Base-by-base conservation (phyloP, 2,329 filamentous ascomycete species). In the Xylariaceae sp. region DNA sequence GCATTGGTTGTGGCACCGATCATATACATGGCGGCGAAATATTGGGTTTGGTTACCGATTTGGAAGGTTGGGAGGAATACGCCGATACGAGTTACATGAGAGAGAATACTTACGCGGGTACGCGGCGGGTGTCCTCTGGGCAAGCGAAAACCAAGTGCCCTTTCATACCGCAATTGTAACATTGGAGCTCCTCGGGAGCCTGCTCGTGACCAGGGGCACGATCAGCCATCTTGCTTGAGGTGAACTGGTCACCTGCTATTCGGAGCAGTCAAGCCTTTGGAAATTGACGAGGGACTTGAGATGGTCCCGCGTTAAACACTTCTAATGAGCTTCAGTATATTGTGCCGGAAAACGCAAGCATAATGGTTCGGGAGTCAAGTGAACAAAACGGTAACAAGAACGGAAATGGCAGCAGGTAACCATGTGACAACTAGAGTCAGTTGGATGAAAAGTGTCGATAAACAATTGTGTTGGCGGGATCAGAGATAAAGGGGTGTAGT, bases 111-210 rank as follows among this genome's bases (percentile, higher is more conserved):
- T 65, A 70, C 67, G 67, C 67, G 45, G 67, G 67, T n/a, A 67
- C 57, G 47, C 63, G 61, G 47, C 67, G 53, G 41, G 66, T 63
- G 34, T 67, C 66, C 51, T 70, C 67, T 9, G 67, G 67, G 47
- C 67, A 70, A 44, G 67, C 67, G 32, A 61, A 65, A 50, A 68
- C 68, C 54, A 67, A 55, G 55, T 70, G 67, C 18, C 67, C 67
- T 44, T 59, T 62, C 56, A 68, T 58, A 39, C 67, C 67, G 59
- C 67, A 70, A 48, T 70, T 70, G 41, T 70, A 69, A 47, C 67
- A 70, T 12, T 63, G 61, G 15, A 55, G 64, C 18, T 67, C 65
- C 48, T 65, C 64, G 32, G 57, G 61, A n/a, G 57, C 58, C 34
- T 64, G 54, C 54, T 62, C 62, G 48, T 62, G 62, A 47, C 65